phyloP scores from a whole-genome alignment of 108 stramenopile species.

The Aurantiochytrium sp. region DNA sequence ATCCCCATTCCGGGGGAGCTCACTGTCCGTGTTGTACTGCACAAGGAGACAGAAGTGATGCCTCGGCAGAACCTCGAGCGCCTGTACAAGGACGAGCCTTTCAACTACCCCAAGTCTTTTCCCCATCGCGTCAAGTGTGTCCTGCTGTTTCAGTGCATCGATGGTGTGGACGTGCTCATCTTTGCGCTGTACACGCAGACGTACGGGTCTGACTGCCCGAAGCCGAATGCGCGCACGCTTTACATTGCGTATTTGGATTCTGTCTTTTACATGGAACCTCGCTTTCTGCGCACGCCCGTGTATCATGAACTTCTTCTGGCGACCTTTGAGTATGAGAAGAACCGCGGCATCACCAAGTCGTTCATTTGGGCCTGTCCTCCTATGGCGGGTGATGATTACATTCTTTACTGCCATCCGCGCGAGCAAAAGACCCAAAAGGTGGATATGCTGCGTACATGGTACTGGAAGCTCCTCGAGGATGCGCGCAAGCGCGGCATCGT shows the following conservation, averaged over 20 bases:
- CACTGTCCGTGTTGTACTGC: not conserved
- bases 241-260: constrained; percentile 85
- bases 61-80: constrained; percentile 8
- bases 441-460: constrained; percentile 66
- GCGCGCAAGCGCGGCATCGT: constrained; percentile 76
- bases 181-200: constrained; percentile 85
- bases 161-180: constrained; percentile 82
- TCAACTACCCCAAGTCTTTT: constrained; percentile 77
- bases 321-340: constrained; percentile 86
- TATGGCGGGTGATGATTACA: constrained; percentile 60
- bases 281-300: constrained; percentile 76
- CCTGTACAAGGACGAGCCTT: not conserved
- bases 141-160: constrained; percentile 78
- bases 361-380: constrained; percentile 99
- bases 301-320: constrained; percentile 77
- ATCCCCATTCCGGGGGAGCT: not conserved
- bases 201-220: constrained; percentile 72
- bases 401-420: constrained; percentile 41
- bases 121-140: constrained; percentile 79
- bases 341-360: constrained; percentile 79
- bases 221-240: constrained; percentile 71
- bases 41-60: constrained; percentile 5
- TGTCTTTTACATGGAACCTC: constrained; percentile 82
- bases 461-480: constrained; percentile 86
- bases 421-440: constrained; percentile 67